Percentiles rank a stretch among this genome's conserved stretches.
These are phyloP conservation scores for Brassica hybrid DNA, from an alignment of 441 rosid species.

Conservation along the genomic window DNA sequence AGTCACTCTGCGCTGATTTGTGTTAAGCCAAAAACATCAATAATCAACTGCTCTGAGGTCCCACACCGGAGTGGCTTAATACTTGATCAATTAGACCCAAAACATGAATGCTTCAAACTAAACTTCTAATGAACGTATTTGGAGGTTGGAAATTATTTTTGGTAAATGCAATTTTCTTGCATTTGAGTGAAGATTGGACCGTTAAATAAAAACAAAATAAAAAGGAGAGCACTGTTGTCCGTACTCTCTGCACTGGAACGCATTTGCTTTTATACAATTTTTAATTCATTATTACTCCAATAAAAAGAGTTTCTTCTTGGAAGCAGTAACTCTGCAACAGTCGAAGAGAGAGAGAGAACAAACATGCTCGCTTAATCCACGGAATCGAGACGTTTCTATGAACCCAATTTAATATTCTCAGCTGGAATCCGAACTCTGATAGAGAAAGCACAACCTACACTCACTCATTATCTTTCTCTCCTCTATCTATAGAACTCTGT, in stretches of 20 bases:
- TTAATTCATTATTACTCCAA: background rate
- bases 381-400: slow-evolving; percentile 44
- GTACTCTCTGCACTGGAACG: slow-evolving; percentile 32
- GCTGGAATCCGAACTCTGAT: slow-evolving; percentile 42
- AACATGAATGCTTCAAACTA: no score
- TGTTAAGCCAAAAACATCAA: no score
- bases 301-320: slow-evolving; percentile 25
- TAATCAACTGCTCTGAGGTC: no score
- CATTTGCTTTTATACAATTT: slow-evolving; percentile 13
- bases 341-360: slow-evolving; percentile 28
- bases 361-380: slow-evolving; percentile 37
- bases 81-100: no score
- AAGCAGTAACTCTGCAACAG: slow-evolving; percentile 41
- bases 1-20: no score
- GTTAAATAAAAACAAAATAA: slow-evolving; percentile 37
- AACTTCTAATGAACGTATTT: no score
- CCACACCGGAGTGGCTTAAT: no score
- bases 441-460: slow-evolving; percentile 25
- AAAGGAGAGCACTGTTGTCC: slow-evolving; percentile 29
- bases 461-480: slow-evolving; percentile 1
- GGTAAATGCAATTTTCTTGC: slow-evolving; percentile 20
- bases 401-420: slow-evolving; percentile 28
- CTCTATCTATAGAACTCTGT: slow-evolving; percentile 11
- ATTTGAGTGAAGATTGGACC: slow-evolving; percentile 30
- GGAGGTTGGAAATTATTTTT: background rate